A percentile compares a stretch with the other conserved stretches of the same genome.
phyloP scores from a whole-genome alignment of 192 early-diverging fungal genomes.

The Globomyces pollinis-pini region DNA sequence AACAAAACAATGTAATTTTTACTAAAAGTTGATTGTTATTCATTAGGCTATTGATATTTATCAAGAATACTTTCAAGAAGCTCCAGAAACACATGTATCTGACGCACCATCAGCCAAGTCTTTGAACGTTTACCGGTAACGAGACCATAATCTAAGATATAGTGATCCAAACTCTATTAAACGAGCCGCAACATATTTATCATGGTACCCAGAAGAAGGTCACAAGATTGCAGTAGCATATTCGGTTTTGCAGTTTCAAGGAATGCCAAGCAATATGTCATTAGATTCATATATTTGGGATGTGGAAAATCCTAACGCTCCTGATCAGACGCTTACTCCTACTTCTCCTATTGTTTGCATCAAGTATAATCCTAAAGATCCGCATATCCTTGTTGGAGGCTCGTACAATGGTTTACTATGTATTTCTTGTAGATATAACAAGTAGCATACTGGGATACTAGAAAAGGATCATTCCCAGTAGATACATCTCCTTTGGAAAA shows the following conservation, averaged over 20 bases:
- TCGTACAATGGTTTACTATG: slow-evolving; percentile 52
- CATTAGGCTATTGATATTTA: slow-evolving; percentile 65
- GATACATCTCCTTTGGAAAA: slow-evolving; percentile 51
- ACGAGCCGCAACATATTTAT: slow-evolving; percentile 43
- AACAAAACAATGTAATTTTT: slow-evolving; percentile 63
- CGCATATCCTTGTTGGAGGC: slow-evolving; percentile 54
- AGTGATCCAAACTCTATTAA: slow-evolving; percentile 49
- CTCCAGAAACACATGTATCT: slow-evolving; percentile 27
- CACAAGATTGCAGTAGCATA: slow-evolving; percentile 57
- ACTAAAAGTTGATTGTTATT: too few relatives aligned
- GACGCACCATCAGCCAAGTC: slow-evolving; percentile 47
- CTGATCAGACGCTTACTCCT: slow-evolving; percentile 50
- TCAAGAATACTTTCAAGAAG: slow-evolving; percentile 52
- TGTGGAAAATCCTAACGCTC: slow-evolving; percentile 53
- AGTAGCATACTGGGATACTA: slow-evolving; percentile 51
- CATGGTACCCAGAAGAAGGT: slow-evolving; percentile 59
- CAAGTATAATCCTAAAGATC: slow-evolving; percentile 61
- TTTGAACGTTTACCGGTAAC: slow-evolving; percentile 49
- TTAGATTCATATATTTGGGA: slow-evolving; percentile 60
- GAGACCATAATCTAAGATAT: neutral
- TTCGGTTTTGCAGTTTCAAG: slow-evolving; percentile 47
- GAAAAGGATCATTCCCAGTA: slow-evolving; percentile 51
- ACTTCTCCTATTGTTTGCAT: slow-evolving; percentile 43
- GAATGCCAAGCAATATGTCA: slow-evolving; percentile 43
- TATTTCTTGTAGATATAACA: slow-evolving; percentile 6